Conservation (phyloP, 129 eudicot species). For the Lactuca saligna region DNA sequence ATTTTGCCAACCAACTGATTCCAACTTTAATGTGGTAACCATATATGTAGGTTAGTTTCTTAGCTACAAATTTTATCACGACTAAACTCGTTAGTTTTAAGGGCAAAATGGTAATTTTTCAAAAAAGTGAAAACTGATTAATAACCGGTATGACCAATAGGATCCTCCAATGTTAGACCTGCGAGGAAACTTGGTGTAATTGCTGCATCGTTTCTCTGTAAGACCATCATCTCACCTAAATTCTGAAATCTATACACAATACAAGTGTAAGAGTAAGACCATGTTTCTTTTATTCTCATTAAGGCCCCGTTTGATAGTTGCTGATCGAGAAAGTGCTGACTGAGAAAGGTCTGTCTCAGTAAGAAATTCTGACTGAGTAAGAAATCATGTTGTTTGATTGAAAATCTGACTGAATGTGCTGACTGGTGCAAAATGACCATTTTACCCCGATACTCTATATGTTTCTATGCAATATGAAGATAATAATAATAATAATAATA, state of each 20-base stretch:
- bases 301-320: too few relatives aligned
- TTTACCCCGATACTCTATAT: too few relatives aligned
- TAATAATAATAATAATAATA: too few relatives aligned
- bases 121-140: neutral
- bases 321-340: too few relatives aligned
- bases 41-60: slow-evolving; percentile 81
- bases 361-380: too few relatives aligned
- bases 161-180: slow-evolving; percentile 88
- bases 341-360: too few relatives aligned
- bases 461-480: too few relatives aligned
- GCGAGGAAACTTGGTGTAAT: slow-evolving; percentile 85
- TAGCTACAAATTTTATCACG: slow-evolving; percentile 50
- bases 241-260: slow-evolving; percentile 72
- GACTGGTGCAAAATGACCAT: too few relatives aligned
- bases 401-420: too few relatives aligned
- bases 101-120: neutral
- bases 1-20: slow-evolving; percentile 85
- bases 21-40: slow-evolving; percentile 91
- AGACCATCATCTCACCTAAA: slow-evolving; percentile 98
- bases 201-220: slow-evolving; percentile 89
- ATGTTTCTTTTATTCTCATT: too few relatives aligned
- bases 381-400: too few relatives aligned
- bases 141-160: slow-evolving; percentile 86
- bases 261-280: slow-evolving; percentile 9
- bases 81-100: slow-evolving; percentile 2